Evolutionary conservation across 2,329 filamentous ascomycete genomes (phyloP).

Genomic region (Zopfia rhizophila): DNA sequence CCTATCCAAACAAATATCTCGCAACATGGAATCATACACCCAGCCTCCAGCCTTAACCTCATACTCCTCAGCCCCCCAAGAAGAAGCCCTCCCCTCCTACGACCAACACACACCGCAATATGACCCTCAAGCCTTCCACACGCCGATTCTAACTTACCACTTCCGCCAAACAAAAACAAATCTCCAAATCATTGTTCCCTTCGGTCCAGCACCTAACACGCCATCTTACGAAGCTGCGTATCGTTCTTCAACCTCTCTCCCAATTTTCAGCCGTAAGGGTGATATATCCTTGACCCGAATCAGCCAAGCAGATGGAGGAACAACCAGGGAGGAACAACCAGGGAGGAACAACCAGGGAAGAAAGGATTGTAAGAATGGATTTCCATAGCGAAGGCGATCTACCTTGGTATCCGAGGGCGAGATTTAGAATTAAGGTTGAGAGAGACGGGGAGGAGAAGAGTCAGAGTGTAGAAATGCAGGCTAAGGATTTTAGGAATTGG

Average conservation of each 20-base stretch:
- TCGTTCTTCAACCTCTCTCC: constrained; percentile 3
- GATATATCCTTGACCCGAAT: constrained; percentile 5
- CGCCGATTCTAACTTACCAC: no score
- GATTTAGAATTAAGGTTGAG: neutral
- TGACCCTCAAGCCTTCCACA: no score
- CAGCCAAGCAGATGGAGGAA: no score
- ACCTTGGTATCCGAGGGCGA: constrained; percentile 9
- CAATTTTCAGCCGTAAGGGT: constrained; percentile 9
- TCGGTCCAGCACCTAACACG: neutral
- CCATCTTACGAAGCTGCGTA: constrained; percentile 4
- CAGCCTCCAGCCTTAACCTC: no score
- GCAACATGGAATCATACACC: no score
- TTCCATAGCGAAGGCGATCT: constrained; percentile 5
- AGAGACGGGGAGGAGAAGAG: neutral
- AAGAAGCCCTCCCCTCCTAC: no score
- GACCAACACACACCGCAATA: no score
- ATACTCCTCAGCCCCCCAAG: no score
- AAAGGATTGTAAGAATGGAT: neutral
- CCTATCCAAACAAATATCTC: no score
- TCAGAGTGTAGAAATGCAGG: constrained; percentile 5
- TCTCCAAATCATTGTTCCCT: neutral
- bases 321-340: no score
- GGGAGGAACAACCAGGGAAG: no score
- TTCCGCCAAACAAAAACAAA: constrained; percentile 4
- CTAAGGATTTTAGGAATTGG: constrained; percentile 7